Percentiles rank a stretch among this genome's conserved stretches.
phyloP scores from a whole-genome alignment of 129 eudicot species.

The Escallonia herrerae region DNA sequence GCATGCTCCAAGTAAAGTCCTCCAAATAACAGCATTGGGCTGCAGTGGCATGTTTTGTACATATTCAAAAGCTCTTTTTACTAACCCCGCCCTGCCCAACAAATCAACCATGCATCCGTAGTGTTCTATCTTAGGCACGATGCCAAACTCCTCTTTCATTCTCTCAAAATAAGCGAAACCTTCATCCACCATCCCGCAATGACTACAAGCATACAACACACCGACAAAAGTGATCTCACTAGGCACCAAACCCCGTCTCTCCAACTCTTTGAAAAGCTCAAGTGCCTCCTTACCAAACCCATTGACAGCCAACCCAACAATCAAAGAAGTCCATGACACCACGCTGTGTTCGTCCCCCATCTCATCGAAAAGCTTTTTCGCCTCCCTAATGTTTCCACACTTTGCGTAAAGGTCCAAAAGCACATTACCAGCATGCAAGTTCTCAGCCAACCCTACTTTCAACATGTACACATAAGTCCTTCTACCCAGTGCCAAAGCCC shows the following conservation, averaged over 20 bases:
- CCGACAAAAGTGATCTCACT: conserved; percentile 85
- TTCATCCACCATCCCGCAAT: conserved; percentile 81
- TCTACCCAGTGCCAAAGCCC: conserved; percentile 72
- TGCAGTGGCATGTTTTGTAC: conserved; percentile 53
- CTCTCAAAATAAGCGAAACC: conserved; percentile 59
- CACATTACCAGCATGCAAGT: conserved; percentile 76
- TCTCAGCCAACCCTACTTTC: conserved; percentile 66
- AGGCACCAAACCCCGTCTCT: conserved; percentile 38
- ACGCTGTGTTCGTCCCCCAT: conserved; percentile 59
- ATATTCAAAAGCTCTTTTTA: conserved; percentile 62
- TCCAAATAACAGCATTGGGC: conserved; percentile 81
- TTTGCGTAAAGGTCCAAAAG: conserved; percentile 76
- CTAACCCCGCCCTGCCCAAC: conserved; percentile 70
- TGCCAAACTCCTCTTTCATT: conserved; percentile 55
- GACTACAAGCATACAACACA: conserved; percentile 90
- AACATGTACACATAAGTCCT: conserved; percentile 66
- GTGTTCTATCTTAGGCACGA: conserved; percentile 72
- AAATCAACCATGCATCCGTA: conserved; percentile 14
- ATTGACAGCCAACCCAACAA: conserved; percentile 83
- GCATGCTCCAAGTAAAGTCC: conserved; percentile 79
- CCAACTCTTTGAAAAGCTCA: conserved; percentile 53
- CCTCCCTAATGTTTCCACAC: conserved; percentile 66
- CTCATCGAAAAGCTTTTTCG: conserved; percentile 47
- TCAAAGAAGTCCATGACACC: conserved; percentile 79
- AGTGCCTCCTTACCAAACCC: conserved; percentile 66